Evolutionary conservation across 495 filamentous ascomycete species (phyloP).

Genomic region (Neurospora sp.): DNA sequence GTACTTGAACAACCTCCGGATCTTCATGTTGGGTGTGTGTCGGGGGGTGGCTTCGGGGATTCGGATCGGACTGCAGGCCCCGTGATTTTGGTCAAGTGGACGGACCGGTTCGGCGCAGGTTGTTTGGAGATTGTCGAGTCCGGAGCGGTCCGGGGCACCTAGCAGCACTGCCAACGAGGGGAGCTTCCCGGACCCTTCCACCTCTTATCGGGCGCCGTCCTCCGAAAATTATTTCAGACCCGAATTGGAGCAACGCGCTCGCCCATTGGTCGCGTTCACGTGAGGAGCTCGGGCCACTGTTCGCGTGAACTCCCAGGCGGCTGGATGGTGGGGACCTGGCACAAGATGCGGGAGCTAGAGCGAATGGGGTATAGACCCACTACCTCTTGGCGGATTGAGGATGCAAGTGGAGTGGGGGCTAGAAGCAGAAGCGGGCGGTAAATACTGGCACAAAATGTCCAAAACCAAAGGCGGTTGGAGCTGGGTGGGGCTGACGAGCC

Average conservation of each 20-base stretch:
- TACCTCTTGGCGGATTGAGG: neutral
- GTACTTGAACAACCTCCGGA: conserved; percentile 41
- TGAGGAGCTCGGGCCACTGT: conserved; percentile 6
- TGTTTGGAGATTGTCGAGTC: neutral
- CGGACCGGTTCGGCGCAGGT: neutral
- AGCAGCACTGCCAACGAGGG: neutral
- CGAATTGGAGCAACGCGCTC: conserved; percentile 4
- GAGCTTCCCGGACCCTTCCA: neutral
- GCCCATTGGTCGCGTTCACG: conserved; percentile 11
- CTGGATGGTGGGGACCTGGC: neutral
- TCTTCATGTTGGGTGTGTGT: conserved; percentile 36
- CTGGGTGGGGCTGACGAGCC: neutral
- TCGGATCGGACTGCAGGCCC: conserved; percentile 8
- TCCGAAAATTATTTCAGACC: conserved; percentile 16
- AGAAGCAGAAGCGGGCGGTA: conserved; percentile 4
- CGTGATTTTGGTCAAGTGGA: neutral
- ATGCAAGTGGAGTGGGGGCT: neutral
- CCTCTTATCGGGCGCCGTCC: conserved; percentile 2
- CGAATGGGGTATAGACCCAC: neutral
- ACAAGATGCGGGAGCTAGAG: neutral
- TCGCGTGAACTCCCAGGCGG: neutral
- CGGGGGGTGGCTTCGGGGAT: neutral
- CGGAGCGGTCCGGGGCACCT: neutral
- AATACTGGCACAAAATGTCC: conserved; percentile 3
- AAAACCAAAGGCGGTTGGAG: neutral